Conservation (phyloP, 176 grass and related monocot genomes). For the Musa acuminata region DNA sequence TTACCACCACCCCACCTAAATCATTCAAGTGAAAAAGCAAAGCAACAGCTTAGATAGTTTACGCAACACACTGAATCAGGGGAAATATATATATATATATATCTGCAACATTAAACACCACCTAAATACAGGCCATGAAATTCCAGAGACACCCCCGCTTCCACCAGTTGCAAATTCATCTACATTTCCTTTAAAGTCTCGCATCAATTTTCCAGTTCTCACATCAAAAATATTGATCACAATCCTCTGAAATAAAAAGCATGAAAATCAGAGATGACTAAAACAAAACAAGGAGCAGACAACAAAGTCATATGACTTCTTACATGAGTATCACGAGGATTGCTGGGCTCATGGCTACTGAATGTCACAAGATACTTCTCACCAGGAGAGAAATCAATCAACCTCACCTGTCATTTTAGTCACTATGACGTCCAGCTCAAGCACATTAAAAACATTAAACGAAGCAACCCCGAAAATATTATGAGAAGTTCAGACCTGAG, state of each 20-base stretch:
- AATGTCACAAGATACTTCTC: conserved; percentile 85
- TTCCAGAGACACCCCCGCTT: conserved; percentile 58
- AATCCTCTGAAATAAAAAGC: conserved; percentile 42
- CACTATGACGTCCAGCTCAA: conserved; percentile 14
- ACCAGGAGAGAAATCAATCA: conserved; percentile 87
- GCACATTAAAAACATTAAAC: neutral
- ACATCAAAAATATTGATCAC: conserved; percentile 84
- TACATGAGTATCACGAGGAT: conserved; percentile 83
- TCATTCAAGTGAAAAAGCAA: neutral
- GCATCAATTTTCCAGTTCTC: conserved; percentile 81
- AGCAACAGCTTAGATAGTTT: neutral
- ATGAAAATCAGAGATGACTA: conserved; percentile 11
- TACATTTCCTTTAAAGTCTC: conserved; percentile 79
- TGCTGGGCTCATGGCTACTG: conserved; percentile 91
- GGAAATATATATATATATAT: neutral
- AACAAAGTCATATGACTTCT: conserved; percentile 12
- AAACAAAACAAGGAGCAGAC: neutral
- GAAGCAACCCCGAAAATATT: neutral
- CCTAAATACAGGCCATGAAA: conserved; percentile 92
- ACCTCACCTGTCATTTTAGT: conserved; percentile 52
- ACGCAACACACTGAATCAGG: neutral
- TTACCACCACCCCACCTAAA: conserved; percentile 76
- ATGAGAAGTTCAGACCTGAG: conserved; percentile 31
- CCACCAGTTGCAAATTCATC: conserved; percentile 69
- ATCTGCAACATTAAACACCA: conserved; percentile 7